A percentile compares a stretch with the other conserved stretches of the same genome.
Evolutionary conservation across 495 filamentous ascomycete species (phyloP).

Genomic region (Hypomontagnella monticulosa): DNA sequence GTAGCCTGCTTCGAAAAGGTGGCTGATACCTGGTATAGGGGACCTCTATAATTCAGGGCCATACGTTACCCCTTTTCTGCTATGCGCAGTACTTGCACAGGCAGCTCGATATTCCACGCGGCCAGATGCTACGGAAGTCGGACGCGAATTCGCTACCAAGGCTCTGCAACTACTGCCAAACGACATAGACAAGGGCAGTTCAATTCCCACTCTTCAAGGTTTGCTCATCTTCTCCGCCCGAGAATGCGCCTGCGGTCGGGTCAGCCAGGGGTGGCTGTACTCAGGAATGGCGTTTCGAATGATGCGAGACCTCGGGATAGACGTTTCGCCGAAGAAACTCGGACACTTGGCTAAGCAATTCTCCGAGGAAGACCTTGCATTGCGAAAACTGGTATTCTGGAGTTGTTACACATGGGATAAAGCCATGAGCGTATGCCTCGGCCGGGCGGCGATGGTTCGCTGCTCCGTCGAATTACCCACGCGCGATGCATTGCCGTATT

Average conservation of each 20-base stretch:
- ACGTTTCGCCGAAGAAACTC: constrained; percentile 12
- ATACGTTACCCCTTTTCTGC: constrained; percentile 4
- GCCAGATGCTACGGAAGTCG: neutral
- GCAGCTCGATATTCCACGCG: constrained; percentile 1
- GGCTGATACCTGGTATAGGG: neutral
- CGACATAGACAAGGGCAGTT: constrained; percentile 4
- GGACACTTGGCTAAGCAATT: constrained; percentile 12
- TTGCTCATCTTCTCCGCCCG: constrained; percentile 2
- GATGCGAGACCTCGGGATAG: constrained; percentile 13
- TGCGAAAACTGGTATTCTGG: constrained; percentile 20
- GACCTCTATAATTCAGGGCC: constrained; percentile 1
- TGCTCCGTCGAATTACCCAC: constrained; percentile 7
- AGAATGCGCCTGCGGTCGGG: constrained; percentile 3
- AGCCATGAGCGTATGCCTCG: constrained; percentile 19
- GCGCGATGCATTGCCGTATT: neutral
- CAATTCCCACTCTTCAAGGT: constrained; percentile 3
- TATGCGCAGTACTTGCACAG: constrained; percentile 1
- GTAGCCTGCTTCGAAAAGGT: neutral
- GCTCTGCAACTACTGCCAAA: neutral
- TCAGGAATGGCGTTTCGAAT: constrained; percentile 12
- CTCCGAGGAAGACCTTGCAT: constrained; percentile 15
- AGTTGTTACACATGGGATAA: constrained; percentile 25
- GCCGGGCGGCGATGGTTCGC: constrained; percentile 1
- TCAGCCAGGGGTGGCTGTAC: constrained; percentile 6
- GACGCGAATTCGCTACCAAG: neutral